Evolutionary conservation across 495 filamentous ascomycete species (phyloP).

Genomic region (Aspergillus nanangensis): DNA sequence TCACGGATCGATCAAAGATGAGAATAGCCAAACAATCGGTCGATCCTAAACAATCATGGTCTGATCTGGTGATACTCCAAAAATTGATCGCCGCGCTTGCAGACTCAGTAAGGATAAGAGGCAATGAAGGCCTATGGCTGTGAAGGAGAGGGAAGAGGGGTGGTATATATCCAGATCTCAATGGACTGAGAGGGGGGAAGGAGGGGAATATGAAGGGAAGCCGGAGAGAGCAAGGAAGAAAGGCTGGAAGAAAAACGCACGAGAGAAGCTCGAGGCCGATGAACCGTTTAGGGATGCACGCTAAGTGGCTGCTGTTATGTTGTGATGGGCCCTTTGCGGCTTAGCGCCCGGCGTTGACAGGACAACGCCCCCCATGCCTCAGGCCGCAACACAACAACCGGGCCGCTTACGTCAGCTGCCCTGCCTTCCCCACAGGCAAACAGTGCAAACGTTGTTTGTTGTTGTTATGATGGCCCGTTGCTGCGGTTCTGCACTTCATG

Average conservation of each 20-base stretch:
- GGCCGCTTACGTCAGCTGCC: background rate
- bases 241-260: constrained; percentile 13
- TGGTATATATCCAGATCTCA: constrained; percentile 14
- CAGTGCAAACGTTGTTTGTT: constrained; percentile 1
- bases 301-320: constrained; percentile 37
- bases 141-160: constrained; percentile 1
- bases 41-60: constrained; percentile 19
- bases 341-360: constrained; percentile 37
- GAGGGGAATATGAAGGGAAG: constrained; percentile 14
- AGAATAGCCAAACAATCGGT: constrained; percentile 5
- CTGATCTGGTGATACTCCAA: constrained; percentile 9
- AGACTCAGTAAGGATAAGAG: constrained; percentile 13
- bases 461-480: background rate
- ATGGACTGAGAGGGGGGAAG: background rate
- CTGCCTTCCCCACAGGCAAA: background rate
- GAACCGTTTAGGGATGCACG: constrained; percentile 36
- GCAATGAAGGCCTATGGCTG: background rate
- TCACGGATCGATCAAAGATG: background rate
- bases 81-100: constrained; percentile 5
- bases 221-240: constrained; percentile 20
- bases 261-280: constrained; percentile 25
- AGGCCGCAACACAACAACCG: constrained; percentile 11
- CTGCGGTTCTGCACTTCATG: background rate
- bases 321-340: constrained; percentile 29
- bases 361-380: constrained; percentile 32